These are phyloP conservation scores for Hysterangium stoloniferum DNA, from an alignment of 768 basidiomycete genomes.

Conservation along the genomic window DNA sequence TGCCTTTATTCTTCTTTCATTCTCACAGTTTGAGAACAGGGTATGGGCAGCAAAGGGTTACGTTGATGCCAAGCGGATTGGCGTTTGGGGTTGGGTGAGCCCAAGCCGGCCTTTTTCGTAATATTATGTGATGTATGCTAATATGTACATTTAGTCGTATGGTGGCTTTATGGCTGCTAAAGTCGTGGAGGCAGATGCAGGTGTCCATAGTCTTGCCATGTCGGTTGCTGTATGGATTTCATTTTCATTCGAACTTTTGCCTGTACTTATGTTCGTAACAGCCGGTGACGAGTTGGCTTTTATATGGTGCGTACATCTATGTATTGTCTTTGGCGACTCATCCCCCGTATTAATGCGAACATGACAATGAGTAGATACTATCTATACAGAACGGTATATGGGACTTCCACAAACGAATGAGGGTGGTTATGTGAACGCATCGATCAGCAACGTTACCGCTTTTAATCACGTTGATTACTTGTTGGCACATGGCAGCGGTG, in stretches of 20 bases:
- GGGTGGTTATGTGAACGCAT: conserved; percentile 83
- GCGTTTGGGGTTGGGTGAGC: conserved; percentile 94
- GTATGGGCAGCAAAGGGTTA: conserved; percentile 82
- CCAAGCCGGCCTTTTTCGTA: background rate
- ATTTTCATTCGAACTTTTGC: background rate
- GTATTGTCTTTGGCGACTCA: background rate
- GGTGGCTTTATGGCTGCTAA: conserved; percentile 96
- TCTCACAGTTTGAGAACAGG: conserved; percentile 33
- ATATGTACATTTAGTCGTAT: conserved; percentile 59
- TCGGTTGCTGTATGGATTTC: conserved; percentile 66
- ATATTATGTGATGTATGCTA: background rate
- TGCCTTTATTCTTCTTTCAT: background rate
- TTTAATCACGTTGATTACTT: conserved; percentile 77
- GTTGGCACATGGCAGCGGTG: conserved; percentile 88
- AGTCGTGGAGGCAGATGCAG: conserved; percentile 82
- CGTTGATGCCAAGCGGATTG: conserved; percentile 82
- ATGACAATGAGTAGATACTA: conserved; percentile 60
- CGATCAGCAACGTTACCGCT: conserved; percentile 80
- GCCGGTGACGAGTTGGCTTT: conserved; percentile 83
- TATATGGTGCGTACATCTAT: conserved; percentile 50
- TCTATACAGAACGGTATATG: conserved; percentile 99
- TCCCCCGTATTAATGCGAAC: background rate
- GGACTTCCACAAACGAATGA: conserved; percentile 69
- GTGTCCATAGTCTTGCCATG: conserved; percentile 86
- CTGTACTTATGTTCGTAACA: conserved; percentile 22